Base-by-base conservation (phyloP, 164 flowering plant genomes). In the Sedum album region DNA sequence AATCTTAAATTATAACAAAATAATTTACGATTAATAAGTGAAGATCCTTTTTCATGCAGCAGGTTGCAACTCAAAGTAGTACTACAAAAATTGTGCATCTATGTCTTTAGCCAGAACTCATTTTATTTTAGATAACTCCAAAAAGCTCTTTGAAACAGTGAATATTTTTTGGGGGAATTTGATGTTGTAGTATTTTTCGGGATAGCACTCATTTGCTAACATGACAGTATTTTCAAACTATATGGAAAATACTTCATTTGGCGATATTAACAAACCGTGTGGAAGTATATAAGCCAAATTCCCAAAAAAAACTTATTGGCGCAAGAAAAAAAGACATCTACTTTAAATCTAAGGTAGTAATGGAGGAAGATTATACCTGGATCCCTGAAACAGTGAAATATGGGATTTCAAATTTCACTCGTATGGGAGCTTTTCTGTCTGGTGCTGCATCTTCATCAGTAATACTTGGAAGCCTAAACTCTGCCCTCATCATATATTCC, bases 351-450 rank as follows among this genome's bases (percentile, higher is more conserved):
- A 57, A 28, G 20, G 6, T 14, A 14, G 8, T 31, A 21, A 63
- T 2, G 20, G 1, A 1, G 35, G 62, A 38, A 31, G 26, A 33
- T 20, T 76, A 55, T 79, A 91, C 99, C 97, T 94, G 99, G 71
- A 94, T 94, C 65, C 97, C 99, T 13, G 97, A 94, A 67, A 94
- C 96, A 8, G 99, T 94, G 75, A 91, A 94, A 78, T 94, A 94
- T 49, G 99, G 99, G 71, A 94, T 94, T 79, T 94, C 99, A 76
- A 94, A 94, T 79, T 94, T 91, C 79, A 94, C 96, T 49, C 96
- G 91, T 35, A 94, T 92, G 5, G 99, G 99, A 77, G 99, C 96
- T 73, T 88, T 94, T 75, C 89, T 88, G 78, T 88, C 97, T 25
- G 97, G 96, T 66, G 76, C 73, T 62, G 83, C 84, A 68, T 94